Conservation (phyloP, 1,284 basidiomycete species). For the Trametes hirsuta region DNA sequence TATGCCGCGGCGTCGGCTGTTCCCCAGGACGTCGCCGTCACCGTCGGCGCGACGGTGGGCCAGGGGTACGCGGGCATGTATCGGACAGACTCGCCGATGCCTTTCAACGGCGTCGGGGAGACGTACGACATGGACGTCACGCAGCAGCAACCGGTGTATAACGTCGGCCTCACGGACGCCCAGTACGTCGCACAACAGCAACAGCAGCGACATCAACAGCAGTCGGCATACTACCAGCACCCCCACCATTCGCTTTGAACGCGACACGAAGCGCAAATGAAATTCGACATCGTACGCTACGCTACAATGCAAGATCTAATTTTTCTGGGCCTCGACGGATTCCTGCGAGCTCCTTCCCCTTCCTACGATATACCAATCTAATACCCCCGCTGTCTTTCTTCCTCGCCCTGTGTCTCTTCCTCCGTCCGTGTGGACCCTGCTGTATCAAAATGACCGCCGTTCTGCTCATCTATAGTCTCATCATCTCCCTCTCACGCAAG, state of each 20-base stretch:
- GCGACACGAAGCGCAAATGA: background rate
- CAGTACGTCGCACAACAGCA: slow-evolving; percentile 18
- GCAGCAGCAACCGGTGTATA: slow-evolving; percentile 13
- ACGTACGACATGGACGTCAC: slow-evolving; percentile 28
- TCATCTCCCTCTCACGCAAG: slow-evolving; percentile 8
- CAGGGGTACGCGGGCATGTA: slow-evolving; percentile 24
- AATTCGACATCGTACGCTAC: background rate
- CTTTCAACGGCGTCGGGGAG: slow-evolving; percentile 21
- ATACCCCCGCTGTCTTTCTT: slow-evolving; percentile 6
- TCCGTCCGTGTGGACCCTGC: slow-evolving; percentile 9
- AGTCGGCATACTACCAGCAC: slow-evolving; percentile 21
- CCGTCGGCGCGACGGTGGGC: background rate
- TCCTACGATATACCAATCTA: slow-evolving; percentile 11
- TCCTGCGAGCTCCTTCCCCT: no score
- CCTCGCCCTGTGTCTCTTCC: slow-evolving; percentile 1
- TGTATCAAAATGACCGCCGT: slow-evolving; percentile 25
- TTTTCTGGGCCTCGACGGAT: background rate
- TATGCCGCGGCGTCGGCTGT: no score
- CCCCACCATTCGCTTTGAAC: slow-evolving; percentile 28
- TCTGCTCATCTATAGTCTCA: slow-evolving; percentile 10
- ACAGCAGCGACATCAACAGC: slow-evolving; percentile 21
- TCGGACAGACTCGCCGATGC: slow-evolving; percentile 35
- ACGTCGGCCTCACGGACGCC: slow-evolving; percentile 12
- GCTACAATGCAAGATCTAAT: background rate
- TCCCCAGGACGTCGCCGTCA: slow-evolving; percentile 9